Base-by-base conservation (phyloP, 2,329 filamentous ascomycete species). In the Hymenoscyphus linearis region DNA sequence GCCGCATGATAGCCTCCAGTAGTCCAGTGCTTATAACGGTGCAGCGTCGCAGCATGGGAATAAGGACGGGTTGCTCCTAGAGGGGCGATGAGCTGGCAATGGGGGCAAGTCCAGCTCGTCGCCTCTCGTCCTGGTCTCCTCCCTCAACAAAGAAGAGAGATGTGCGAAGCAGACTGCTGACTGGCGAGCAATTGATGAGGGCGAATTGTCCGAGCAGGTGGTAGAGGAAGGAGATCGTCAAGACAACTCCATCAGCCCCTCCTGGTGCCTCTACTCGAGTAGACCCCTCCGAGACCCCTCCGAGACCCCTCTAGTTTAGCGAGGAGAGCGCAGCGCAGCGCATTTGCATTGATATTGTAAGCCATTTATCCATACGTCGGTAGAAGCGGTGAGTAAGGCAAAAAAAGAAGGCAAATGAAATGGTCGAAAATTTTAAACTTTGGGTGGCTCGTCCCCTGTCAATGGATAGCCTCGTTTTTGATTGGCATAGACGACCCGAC, bases 401-500 rank as follows among this genome's bases (percentile, higher is more conserved):
- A 58, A 57, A 31, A 58, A 57, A 58, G 56, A 40, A 58, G 56
- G 40, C 40, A 50, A 52, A 52, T 40, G 40, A 50, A 52, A 52
- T 40, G 40, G 34, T 31, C 18, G 13, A 10, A 22, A 31, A 18
- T 25, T n/a, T 27, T 18, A 34, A 47, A 26, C 22, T 16, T 52
- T 35, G 36, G 25, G 56, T 58, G 40, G 44, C 18, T 57, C 55
- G 55, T 47, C 40, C 40, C 40, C 40, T 40, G 22, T 56, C 26
- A 22, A 31, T 14, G 14, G 14, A 12, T 55, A 27, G 53, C 53
- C 53, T 55, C 53, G 53, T 25, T 55, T 52, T 44, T 58, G 40
- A 58, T 58, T 58, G 56, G 56, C 40, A 58, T 52, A 55, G 12
- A 34, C 18, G 18, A 27, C 18, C 22, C 53, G 27, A 55, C 31